phyloP scores from a whole-genome alignment of 306 rosid species.

The Cotoneaster glaucophyllus region DNA sequence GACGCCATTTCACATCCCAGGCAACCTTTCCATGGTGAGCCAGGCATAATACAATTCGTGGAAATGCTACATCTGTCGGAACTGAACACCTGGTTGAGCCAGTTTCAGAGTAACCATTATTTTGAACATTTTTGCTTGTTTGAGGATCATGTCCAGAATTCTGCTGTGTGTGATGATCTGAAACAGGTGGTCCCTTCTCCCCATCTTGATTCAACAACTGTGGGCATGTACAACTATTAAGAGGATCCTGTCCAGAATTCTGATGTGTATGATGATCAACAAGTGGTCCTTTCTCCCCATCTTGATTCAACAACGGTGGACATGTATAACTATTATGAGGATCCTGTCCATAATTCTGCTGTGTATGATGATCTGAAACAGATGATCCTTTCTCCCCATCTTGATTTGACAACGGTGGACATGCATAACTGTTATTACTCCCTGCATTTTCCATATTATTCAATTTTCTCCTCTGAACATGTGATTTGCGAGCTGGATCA shows the following conservation, averaged over 20 bases:
- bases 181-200: slow-evolving; percentile 18
- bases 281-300: slow-evolving; percentile 19
- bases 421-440: slow-evolving; percentile 20
- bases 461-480: slow-evolving; percentile 24
- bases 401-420: slow-evolving; percentile 23
- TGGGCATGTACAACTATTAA: not conserved
- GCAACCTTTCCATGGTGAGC: slow-evolving; percentile 97
- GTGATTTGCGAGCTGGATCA: slow-evolving; percentile 17
- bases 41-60: slow-evolving; percentile 66
- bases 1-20: slow-evolving; percentile 98
- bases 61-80: slow-evolving; percentile 56
- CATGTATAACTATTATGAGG: not conserved
- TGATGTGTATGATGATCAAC: slow-evolving; percentile 24
- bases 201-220: slow-evolving; percentile 24
- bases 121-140: slow-evolving; percentile 1
- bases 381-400: slow-evolving; percentile 18
- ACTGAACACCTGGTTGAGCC: slow-evolving; percentile 31
- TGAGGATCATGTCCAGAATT: slow-evolving; percentile 29
- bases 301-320: slow-evolving; percentile 18
- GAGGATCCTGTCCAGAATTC: slow-evolving; percentile 29
- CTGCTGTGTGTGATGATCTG: slow-evolving; percentile 18
- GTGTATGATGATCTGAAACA: slow-evolving; percentile 24
- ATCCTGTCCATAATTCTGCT: slow-evolving; percentile 28
- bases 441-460: slow-evolving; percentile 18
- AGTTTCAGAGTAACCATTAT: slow-evolving; percentile 4